These are phyloP conservation scores for Coccomyxa sp. DNA, from an alignment of 139 green algal genomes.

Conservation along the genomic window DNA sequence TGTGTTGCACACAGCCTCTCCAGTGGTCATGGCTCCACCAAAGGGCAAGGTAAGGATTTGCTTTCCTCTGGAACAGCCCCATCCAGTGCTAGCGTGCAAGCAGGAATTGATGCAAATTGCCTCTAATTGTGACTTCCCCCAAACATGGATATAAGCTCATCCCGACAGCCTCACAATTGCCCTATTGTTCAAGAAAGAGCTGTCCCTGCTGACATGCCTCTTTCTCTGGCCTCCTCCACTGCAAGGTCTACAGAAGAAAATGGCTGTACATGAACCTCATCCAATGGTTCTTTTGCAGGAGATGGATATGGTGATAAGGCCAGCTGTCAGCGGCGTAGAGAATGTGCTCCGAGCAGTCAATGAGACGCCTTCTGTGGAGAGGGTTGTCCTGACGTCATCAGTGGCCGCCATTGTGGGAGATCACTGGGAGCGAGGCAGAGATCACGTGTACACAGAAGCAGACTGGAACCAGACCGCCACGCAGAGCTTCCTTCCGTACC, in stretches of 20 bases:
- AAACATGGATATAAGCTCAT: background rate
- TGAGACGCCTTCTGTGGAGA: constrained; percentile 29
- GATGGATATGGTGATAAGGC: constrained; percentile 30
- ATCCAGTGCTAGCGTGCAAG: too few relatives aligned
- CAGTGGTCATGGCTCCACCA: constrained; percentile 15
- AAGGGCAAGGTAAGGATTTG: constrained; percentile 5
- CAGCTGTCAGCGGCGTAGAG: constrained; percentile 45
- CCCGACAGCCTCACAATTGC: background rate
- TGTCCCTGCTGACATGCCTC: too few relatives aligned
- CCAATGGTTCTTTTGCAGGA: constrained; percentile 5
- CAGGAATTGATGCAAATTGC: background rate
- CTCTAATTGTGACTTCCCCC: background rate
- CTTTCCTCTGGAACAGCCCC: too few relatives aligned
- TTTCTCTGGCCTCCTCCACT: too few relatives aligned
- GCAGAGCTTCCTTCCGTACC: constrained; percentile 14
- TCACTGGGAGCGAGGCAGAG: constrained; percentile 18
- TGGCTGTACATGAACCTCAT: background rate
- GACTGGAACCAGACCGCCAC: constrained; percentile 16
- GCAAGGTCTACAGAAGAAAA: background rate
- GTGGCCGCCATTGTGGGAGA: constrained; percentile 33
- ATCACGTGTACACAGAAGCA: constrained; percentile 31
- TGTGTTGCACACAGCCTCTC: constrained; percentile 58
- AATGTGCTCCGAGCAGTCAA: constrained; percentile 53
- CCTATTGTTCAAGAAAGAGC: background rate
- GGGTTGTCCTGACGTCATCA: constrained; percentile 56